These are phyloP conservation scores for Nakazawaea peltata DNA, from an alignment of 805 yeast genomes.

Conservation along the genomic window DNA sequence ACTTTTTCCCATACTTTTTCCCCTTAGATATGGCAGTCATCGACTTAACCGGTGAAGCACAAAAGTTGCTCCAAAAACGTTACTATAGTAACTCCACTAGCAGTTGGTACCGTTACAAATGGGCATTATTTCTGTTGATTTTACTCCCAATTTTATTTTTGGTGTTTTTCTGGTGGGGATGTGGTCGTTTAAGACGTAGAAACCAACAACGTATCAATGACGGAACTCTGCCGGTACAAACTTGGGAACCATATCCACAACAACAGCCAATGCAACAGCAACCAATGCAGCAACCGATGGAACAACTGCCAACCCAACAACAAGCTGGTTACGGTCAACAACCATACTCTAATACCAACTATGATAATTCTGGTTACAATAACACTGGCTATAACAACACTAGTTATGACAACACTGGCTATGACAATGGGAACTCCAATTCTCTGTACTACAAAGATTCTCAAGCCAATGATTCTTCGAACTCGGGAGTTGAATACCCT, in stretches of 20 bases:
- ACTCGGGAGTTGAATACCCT: slow-evolving; percentile 3
- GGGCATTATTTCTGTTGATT: slow-evolving; percentile 7
- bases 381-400: too few relatives aligned
- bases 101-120: slow-evolving; percentile 6
- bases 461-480: not conserved
- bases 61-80: not conserved
- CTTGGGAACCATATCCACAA: slow-evolving; percentile 4
- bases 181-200: not conserved
- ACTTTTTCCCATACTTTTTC: too few relatives aligned
- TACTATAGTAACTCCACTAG: not conserved
- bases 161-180: slow-evolving; percentile 3
- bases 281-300: not conserved
- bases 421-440: too few relatives aligned
- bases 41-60: not conserved
- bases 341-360: too few relatives aligned
- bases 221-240: slow-evolving; percentile 7
- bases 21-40: slow-evolving; percentile 9
- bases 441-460: not conserved
- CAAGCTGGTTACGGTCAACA: not conserved
- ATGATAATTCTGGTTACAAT: too few relatives aligned
- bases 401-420: too few relatives aligned
- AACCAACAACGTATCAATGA: slow-evolving; percentile 1
- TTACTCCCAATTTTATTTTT: slow-evolving; percentile 4
- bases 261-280: not conserved
- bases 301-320: not conserved